A percentile compares a stretch with the other conserved stretches of the same genome.
These are phyloP conservation scores for Candida lessepsii DNA, from an alignment of 805 yeast genomes.

Conservation along the genomic window DNA sequence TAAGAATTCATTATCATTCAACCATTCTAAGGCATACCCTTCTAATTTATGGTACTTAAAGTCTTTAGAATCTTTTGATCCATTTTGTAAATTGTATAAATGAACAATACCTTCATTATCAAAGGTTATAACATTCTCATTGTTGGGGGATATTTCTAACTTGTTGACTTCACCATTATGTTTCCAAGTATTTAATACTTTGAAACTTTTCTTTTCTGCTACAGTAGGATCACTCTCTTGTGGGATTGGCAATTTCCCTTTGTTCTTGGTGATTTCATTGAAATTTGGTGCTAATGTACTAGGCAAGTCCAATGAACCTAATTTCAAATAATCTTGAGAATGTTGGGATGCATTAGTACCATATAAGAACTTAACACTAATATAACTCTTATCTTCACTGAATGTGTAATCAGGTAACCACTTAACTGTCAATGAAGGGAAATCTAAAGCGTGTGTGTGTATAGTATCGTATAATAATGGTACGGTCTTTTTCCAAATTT, in stretches of 20 bases:
- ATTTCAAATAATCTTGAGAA: conserved; percentile 43
- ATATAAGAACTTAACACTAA: conserved; percentile 39
- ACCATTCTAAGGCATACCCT: conserved; percentile 76
- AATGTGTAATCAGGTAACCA: conserved; percentile 55
- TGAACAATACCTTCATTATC: conserved; percentile 52
- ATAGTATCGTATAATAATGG: conserved; percentile 75
- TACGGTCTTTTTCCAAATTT: conserved; percentile 79
- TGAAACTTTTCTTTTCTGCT: conserved; percentile 36
- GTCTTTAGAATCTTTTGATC: conserved; percentile 20
- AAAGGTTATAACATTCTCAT: conserved; percentile 52
- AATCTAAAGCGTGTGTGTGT: conserved; percentile 63
- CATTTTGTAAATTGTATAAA: conserved; percentile 34
- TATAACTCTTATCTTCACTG: conserved; percentile 28
- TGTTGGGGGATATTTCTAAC: conserved; percentile 52
- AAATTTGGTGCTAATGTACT: conserved; percentile 45
- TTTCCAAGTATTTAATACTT: conserved; percentile 48
- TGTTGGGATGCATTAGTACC: conserved; percentile 49
- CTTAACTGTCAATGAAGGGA: conserved; percentile 70
- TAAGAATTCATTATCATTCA: conserved; percentile 44
- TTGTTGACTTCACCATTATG: conserved; percentile 69
- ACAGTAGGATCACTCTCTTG: conserved; percentile 13
- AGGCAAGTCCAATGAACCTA: conserved; percentile 48
- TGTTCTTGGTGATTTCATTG: conserved; percentile 23
- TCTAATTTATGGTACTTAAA: conserved; percentile 59
- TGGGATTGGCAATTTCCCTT: conserved; percentile 24